Evolutionary conservation across 306 rosid genomes (phyloP).

Genomic region (Senna tora): DNA sequence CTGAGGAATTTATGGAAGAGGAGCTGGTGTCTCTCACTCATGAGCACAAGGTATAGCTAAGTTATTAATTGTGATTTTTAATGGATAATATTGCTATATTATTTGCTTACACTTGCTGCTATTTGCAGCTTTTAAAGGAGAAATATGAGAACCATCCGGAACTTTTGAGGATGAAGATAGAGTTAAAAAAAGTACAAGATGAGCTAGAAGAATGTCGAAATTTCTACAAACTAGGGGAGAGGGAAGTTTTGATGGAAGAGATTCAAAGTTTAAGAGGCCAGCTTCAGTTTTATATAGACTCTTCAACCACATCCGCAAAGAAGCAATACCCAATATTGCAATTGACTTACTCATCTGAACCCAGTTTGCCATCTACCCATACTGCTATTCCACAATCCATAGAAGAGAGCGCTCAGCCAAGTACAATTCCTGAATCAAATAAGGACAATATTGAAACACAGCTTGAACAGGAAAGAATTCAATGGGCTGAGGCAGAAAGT

Average conservation of each 20-base stretch:
- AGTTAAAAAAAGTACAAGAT: slow-evolving; percentile 74
- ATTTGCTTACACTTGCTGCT: slow-evolving; percentile 39
- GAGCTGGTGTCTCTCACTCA: slow-evolving; percentile 70
- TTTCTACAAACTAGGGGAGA: slow-evolving; percentile 84
- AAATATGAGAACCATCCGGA: slow-evolving; percentile 94
- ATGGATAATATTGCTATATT: slow-evolving; percentile 12
- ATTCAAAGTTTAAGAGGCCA: slow-evolving; percentile 91
- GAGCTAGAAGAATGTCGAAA: slow-evolving; percentile 72
- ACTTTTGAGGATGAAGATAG: slow-evolving; percentile 74
- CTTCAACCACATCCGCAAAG: slow-evolving; percentile 59
- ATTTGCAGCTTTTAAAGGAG: slow-evolving; percentile 72
- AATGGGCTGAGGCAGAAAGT: slow-evolving; percentile 91
- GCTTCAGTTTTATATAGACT: slow-evolving; percentile 79
- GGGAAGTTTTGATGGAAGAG: slow-evolving; percentile 95
- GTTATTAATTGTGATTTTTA: slow-evolving; percentile 18
- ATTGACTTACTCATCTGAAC: slow-evolving; percentile 62
- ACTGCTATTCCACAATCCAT: slow-evolving; percentile 64
- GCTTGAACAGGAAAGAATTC: slow-evolving; percentile 78
- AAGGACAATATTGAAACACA: slow-evolving; percentile 53
- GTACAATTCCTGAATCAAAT: slow-evolving; percentile 54
- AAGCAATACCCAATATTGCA: slow-evolving; percentile 66
- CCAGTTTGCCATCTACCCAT: slow-evolving; percentile 56
- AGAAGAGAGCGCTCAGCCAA: slow-evolving; percentile 53
- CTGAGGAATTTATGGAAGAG: slow-evolving; percentile 87
- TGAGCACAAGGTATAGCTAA: slow-evolving; percentile 73